Evolutionary conservation across 495 filamentous ascomycete genomes (phyloP), one percentile per base, ranked within the genome.

Genomic region (Annulohypoxylon moriforme): DNA sequence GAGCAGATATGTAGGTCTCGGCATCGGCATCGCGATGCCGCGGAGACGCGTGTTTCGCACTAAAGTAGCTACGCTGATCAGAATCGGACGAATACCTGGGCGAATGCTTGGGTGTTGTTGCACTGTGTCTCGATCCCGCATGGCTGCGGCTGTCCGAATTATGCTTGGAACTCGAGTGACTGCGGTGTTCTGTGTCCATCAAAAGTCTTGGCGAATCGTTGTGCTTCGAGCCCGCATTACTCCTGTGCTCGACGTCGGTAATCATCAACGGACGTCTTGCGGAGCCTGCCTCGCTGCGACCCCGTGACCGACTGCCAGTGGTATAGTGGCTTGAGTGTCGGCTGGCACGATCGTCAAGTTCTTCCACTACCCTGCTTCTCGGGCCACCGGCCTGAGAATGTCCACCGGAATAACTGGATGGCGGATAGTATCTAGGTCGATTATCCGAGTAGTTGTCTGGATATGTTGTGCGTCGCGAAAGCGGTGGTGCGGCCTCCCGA

Each of bases 291-390:
- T 82, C 79, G 55, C 81, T 83, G 59, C 77, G 76, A 20, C 77
- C 75, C 40, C 81, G 77, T 14, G 70, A 60, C 5, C 69, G 72
- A 20, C 72, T 71, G 7, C 67, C 46, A 14, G 72, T 61, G 4
- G 68, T 75, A 5, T 67, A 67, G 4, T 79, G 81, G 5, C 75
- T 75, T 10, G 74, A 69, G n/a, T 78, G 73, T 4, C 81, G 81
- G 16, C 80, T 78, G 11, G 81, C 64, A 38, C 78, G 76, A 27
- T 83, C 81, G 27, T 84, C 81, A 63, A 82, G 20, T 63, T 83
- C 73, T 55, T 89, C 81, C 71, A 79, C 20, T 75, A 85, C 64
- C 75, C 85, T 55, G 80, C 70, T 77, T 70, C 61, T 81, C 11
- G 77, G 60, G 33, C 65, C 62, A 36, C 74, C 74, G 13, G 71